Evolutionary conservation across 345 rosid genomes (phyloP).

Genomic region (Stellera chamaejasme): DNA sequence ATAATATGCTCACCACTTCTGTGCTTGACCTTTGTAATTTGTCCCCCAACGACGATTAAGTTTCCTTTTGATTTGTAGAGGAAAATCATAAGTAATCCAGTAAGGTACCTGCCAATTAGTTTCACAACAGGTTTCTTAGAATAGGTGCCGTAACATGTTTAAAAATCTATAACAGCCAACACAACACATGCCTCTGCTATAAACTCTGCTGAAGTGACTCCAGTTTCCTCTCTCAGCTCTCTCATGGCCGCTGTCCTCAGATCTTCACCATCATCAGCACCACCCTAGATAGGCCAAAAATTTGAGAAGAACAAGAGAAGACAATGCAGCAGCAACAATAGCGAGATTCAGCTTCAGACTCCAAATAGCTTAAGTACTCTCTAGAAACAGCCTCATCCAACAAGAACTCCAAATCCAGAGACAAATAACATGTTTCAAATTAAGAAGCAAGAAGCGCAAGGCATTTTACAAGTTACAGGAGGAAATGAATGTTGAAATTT

Average conservation of each 20-base stretch:
- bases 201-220: slow-evolving; percentile 65
- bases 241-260: slow-evolving; percentile 57
- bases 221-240: slow-evolving; percentile 78
- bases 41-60: slow-evolving; percentile 54
- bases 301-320: background rate
- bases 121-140: too few species aligned
- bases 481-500: too few species aligned
- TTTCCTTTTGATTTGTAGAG: slow-evolving; percentile 32
- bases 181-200: slow-evolving; percentile 51
- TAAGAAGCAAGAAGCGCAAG: too few species aligned
- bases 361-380: background rate
- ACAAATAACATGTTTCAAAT: too few species aligned
- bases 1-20: slow-evolving; percentile 46
- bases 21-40: slow-evolving; percentile 77
- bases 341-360: background rate
- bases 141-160: background rate
- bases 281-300: slow-evolving; percentile 35
- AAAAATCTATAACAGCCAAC: background rate
- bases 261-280: slow-evolving; percentile 69
- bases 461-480: too few species aligned
- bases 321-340: background rate
- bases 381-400: too few species aligned
- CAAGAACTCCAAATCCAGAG: too few species aligned
- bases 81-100: slow-evolving; percentile 76
- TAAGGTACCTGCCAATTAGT: slow-evolving; percentile 44